phyloP scores from a whole-genome alignment of 176 grass and related monocot genomes.

The Oryza brachyantha region DNA sequence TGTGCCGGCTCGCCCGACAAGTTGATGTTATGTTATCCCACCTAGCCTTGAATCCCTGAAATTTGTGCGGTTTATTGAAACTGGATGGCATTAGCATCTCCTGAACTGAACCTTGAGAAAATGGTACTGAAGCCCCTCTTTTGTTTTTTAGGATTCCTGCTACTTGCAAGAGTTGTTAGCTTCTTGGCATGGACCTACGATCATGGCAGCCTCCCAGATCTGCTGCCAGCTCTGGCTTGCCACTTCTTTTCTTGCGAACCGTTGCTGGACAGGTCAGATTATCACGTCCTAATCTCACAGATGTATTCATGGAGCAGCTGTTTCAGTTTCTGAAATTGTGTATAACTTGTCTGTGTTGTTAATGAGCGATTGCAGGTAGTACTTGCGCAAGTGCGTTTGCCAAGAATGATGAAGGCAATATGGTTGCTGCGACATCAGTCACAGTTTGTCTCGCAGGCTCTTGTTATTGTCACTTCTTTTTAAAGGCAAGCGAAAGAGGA shows the following conservation, averaged over 20 bases:
- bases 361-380: slow-evolving; percentile 85
- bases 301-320: background rate
- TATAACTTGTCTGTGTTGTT: too few relatives aligned
- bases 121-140: slow-evolving; percentile 21
- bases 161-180: slow-evolving; percentile 93
- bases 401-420: slow-evolving; percentile 66
- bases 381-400: slow-evolving; percentile 84
- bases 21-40: slow-evolving; percentile 84
- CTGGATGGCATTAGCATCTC: slow-evolving; percentile 16
- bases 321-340: slow-evolving; percentile 10
- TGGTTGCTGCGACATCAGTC: slow-evolving; percentile 39
- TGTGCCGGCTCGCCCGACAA: slow-evolving; percentile 63
- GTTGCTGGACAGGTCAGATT: slow-evolving; percentile 86
- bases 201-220: slow-evolving; percentile 94
- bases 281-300: background rate
- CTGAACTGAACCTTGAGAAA: slow-evolving; percentile 13
- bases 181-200: slow-evolving; percentile 61
- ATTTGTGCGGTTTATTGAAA: slow-evolving; percentile 63
- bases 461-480: background rate
- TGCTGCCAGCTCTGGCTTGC: slow-evolving; percentile 94
- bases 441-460: background rate
- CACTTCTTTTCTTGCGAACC: slow-evolving; percentile 84
- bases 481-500: background rate
- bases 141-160: slow-evolving; percentile 66
- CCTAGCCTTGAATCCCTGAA: slow-evolving; percentile 84